Evolutionary conservation across 2,329 filamentous ascomycete species (phyloP).

Genomic region (Monilinia fructicola): DNA sequence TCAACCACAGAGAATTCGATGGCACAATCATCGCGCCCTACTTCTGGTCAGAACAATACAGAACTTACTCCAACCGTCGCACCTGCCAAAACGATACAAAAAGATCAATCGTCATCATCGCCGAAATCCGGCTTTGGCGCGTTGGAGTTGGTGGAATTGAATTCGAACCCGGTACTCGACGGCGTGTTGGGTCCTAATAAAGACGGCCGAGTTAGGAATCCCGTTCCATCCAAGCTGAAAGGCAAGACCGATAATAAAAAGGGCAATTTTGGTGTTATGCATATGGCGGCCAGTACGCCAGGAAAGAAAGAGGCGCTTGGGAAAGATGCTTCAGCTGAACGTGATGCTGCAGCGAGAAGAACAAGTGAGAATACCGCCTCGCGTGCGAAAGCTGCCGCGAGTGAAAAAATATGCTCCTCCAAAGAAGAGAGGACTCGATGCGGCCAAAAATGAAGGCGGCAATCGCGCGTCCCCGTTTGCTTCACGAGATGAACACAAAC

Average conservation of each 20-base stretch:
- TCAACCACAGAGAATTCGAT: conserved; percentile 16
- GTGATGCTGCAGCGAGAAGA: conserved; percentile 55
- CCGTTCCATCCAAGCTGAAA: conserved; percentile 62
- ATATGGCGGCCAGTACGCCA: conserved; percentile 51
- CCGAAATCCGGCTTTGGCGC: conserved; percentile 45
- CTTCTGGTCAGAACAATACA: conserved; percentile 32
- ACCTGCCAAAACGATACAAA: conserved; percentile 29
- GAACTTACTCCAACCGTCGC: conserved; percentile 29
- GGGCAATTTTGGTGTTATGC: conserved; percentile 64
- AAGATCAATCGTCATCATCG: conserved; percentile 31
- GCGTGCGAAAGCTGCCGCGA: conserved; percentile 56
- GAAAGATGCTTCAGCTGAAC: conserved; percentile 53
- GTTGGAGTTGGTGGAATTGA: conserved; percentile 57
- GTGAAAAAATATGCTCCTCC: conserved; percentile 53
- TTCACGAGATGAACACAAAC: conserved; percentile 36
- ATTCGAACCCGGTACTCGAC: conserved; percentile 34
- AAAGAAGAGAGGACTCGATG: conserved; percentile 38
- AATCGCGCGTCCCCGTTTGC: conserved; percentile 36
- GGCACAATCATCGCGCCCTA: conserved; percentile 32
- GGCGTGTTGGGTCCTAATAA: conserved; percentile 42
- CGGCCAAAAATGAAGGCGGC: conserved; percentile 30
- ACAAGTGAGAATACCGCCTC: conserved; percentile 62
- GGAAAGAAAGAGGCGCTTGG: conserved; percentile 39
- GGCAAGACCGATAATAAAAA: conserved; percentile 56
- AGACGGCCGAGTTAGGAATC: conserved; percentile 55